Evolutionary conservation across 441 rosid genomes (phyloP).

Genomic region (Capsella rubella): DNA sequence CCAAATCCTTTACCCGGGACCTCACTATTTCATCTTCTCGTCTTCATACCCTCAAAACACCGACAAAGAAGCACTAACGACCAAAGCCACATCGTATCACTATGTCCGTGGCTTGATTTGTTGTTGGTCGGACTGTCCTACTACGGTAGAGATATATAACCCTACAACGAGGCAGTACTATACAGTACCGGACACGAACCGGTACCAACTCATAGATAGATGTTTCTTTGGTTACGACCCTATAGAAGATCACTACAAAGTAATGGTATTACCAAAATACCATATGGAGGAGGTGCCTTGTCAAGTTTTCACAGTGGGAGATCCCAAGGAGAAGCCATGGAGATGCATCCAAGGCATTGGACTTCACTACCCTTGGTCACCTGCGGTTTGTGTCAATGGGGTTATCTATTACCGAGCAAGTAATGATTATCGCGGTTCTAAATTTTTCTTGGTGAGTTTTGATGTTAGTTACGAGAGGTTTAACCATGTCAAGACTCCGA

Average conservation of each 20-base stretch:
- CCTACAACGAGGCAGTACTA: background rate
- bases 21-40: background rate
- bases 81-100: background rate
- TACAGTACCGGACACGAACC: background rate
- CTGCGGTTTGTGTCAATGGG: no score
- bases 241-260: background rate
- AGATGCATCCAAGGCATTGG: background rate
- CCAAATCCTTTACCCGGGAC: background rate
- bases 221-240: background rate
- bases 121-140: background rate
- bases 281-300: background rate
- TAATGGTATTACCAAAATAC: background rate
- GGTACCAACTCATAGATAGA: no score
- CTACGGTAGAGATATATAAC: background rate
- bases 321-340: background rate
- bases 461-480: no score
- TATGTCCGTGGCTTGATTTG: background rate
- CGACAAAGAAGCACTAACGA: background rate
- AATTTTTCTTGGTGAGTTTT: no score
- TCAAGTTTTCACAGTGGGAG: constrained; percentile 2
- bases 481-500: no score
- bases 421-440: no score
- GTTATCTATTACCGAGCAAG: no score
- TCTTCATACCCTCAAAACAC: background rate
- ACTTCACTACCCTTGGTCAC: no score